Conservation (phyloP, 78 protist genomes). For the Dictyostelium intermedium region DNA sequence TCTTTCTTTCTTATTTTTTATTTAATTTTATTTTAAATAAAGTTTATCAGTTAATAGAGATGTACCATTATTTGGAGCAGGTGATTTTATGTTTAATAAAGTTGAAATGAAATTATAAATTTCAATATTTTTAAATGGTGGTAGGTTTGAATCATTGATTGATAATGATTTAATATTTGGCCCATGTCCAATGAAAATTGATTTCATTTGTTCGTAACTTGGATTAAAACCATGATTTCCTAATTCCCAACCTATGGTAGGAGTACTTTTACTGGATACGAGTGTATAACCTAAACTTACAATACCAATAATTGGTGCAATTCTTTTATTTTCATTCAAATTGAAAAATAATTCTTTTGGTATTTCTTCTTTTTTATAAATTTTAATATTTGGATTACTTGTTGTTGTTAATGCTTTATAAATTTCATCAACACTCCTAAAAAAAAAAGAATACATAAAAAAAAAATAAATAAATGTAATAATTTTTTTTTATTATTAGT, state of each 20-base stretch:
- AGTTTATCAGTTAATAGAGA: not conserved
- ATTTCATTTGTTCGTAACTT: not conserved
- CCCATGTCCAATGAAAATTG: conserved; percentile 28
- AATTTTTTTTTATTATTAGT: not conserved
- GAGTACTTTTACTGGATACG: not conserved
- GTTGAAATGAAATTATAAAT: not conserved
- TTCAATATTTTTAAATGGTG: not conserved
- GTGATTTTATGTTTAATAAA: not conserved
- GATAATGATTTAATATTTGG: conserved; percentile 18
- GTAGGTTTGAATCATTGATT: not conserved
- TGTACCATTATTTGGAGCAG: conserved; percentile 18
- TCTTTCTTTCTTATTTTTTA: not conserved
- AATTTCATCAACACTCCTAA: not conserved
- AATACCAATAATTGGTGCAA: conserved; percentile 26
- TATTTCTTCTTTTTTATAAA: not conserved
- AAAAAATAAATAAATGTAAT: too few relatives aligned
- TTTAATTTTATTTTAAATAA: not conserved
- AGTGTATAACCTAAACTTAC: conserved; percentile 16
- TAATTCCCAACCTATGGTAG: not conserved
- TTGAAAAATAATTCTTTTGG: not conserved
- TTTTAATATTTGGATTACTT: not conserved
- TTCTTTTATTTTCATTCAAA: not conserved
- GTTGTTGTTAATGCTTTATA: not conserved
- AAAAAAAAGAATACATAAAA: not conserved
- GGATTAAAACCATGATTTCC: conserved; percentile 37